These are phyloP conservation scores for Ophiostoma angusticollis DNA, from an alignment of 2,329 filamentous ascomycete species.

Conservation along the genomic window DNA sequence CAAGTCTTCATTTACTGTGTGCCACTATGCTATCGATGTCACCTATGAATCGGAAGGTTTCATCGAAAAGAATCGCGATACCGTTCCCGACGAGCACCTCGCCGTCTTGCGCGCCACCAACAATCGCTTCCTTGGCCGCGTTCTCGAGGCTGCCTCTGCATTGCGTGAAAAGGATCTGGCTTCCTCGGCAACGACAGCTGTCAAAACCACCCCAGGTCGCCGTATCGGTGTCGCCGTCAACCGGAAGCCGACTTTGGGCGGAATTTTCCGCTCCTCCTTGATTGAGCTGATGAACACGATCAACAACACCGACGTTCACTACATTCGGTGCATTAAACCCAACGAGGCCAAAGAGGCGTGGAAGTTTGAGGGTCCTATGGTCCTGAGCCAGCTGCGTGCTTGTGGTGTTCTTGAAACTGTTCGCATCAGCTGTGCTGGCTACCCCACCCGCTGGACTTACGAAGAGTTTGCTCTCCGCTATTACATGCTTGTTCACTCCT, in stretches of 20 bases:
- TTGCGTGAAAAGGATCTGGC: conserved; percentile 81
- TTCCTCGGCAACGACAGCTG: conserved; percentile 52
- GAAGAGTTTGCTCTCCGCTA: conserved; percentile 96
- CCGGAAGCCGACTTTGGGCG: conserved; percentile 90
- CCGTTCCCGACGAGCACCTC: conserved; percentile 96
- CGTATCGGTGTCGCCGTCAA: conserved; percentile 87
- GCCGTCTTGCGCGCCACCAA: conserved; percentile 74
- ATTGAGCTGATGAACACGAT: conserved; percentile 98
- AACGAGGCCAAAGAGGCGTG: conserved; percentile 94
- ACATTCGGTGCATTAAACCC: conserved; percentile 97
- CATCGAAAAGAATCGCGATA: conserved; percentile 98
- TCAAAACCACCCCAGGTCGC: conserved; percentile 67
- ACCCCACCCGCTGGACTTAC: conserved; percentile 96
- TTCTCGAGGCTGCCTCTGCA: conserved; percentile 71
- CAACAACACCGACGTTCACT: conserved; percentile 95
- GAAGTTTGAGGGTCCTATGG: conserved; percentile 99
- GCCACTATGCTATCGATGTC: conserved; percentile 95
- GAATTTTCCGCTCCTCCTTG: conserved; percentile 95
- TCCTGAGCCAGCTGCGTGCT: conserved; percentile 88
- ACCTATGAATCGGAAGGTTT: conserved; percentile 98
- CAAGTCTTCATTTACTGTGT: conserved; percentile 94
- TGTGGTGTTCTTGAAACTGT: conserved; percentile 99
- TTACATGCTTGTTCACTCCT: conserved; percentile 91
- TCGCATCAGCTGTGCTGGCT: conserved; percentile 91
- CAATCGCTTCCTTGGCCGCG: conserved; percentile 73